phyloP scores from a whole-genome alignment of 208 protist genomes.

The Entamoeba moshkovskii region DNA sequence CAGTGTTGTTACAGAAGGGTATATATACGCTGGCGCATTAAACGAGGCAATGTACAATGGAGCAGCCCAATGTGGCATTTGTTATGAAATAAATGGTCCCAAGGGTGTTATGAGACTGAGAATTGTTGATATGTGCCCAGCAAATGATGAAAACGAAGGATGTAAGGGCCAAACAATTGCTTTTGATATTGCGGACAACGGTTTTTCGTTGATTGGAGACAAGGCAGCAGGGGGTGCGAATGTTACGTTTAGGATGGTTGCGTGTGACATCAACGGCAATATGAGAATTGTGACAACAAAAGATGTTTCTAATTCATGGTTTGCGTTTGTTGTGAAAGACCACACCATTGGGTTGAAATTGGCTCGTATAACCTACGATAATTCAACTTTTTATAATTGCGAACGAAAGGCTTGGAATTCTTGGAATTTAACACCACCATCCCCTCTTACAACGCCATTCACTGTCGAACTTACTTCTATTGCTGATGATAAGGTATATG shows the following conservation, averaged over 20 bases:
- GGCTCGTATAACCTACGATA: neutral
- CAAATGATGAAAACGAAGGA: neutral
- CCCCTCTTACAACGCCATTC: neutral
- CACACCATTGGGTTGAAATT: neutral
- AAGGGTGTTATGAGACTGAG: neutral
- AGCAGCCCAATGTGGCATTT: neutral
- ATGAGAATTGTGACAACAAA: neutral
- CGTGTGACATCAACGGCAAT: neutral
- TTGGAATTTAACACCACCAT: neutral
- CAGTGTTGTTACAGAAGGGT: neutral
- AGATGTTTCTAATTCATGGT: neutral
- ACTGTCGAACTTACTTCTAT: neutral
- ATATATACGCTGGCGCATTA: neutral
- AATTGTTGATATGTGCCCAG: neutral
- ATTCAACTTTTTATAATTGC: neutral
- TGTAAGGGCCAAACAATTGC: neutral
- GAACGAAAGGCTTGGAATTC: neutral
- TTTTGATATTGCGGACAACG: neutral
- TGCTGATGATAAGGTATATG: neutral
- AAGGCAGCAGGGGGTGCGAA: neutral
- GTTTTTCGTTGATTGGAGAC: neutral
- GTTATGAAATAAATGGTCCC: neutral
- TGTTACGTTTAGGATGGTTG: neutral
- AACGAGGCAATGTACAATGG: neutral
- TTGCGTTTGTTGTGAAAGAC: neutral